phyloP scores from a whole-genome alignment of 1,139 yeast genomes.

The Scheffersomyces lignicola region DNA sequence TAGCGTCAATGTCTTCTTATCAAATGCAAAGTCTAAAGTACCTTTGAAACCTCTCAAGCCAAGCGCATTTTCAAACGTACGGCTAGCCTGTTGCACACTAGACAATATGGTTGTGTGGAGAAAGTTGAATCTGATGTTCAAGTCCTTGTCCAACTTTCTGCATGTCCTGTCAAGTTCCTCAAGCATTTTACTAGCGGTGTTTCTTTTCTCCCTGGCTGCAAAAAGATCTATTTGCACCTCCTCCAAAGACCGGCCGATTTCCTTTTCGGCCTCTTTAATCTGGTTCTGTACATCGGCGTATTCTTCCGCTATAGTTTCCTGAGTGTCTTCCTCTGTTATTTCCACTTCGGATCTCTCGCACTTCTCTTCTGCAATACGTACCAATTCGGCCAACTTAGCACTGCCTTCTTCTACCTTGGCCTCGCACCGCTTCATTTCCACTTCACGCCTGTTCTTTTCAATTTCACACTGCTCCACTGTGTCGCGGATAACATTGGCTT shows the following conservation, averaged over 20 bases:
- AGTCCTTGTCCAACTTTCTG: slow-evolving; percentile 27
- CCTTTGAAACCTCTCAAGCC: slow-evolving; percentile 78
- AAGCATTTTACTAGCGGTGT: slow-evolving; percentile 26
- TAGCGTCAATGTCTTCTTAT: slow-evolving; percentile 50
- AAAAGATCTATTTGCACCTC: slow-evolving; percentile 37
- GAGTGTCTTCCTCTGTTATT: slow-evolving; percentile 32
- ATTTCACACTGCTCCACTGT: slow-evolving; percentile 15
- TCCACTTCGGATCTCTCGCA: slow-evolving; percentile 32
- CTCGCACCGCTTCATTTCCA: slow-evolving; percentile 11
- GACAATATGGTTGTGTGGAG: slow-evolving; percentile 45
- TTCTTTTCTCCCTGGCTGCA: slow-evolving; percentile 24
- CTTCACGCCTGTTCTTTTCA: slow-evolving; percentile 9
- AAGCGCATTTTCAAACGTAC: slow-evolving; percentile 57
- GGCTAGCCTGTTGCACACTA: slow-evolving; percentile 33
- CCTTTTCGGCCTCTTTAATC: slow-evolving; percentile 37
- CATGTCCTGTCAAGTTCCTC: slow-evolving; percentile 24
- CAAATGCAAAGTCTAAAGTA: slow-evolving; percentile 59
- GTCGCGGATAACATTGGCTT: slow-evolving; percentile 9
- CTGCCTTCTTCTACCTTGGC: slow-evolving; percentile 18
- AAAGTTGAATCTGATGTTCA: slow-evolving; percentile 50
- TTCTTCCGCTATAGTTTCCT: slow-evolving; percentile 37
- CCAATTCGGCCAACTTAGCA: slow-evolving; percentile 20
- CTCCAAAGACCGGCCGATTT: slow-evolving; percentile 36
- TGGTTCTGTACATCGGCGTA: slow-evolving; percentile 32
- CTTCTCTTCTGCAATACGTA: slow-evolving; percentile 29